Conservation (phyloP, 2,329 filamentous ascomycete genomes). For the Penicillium sp. region DNA sequence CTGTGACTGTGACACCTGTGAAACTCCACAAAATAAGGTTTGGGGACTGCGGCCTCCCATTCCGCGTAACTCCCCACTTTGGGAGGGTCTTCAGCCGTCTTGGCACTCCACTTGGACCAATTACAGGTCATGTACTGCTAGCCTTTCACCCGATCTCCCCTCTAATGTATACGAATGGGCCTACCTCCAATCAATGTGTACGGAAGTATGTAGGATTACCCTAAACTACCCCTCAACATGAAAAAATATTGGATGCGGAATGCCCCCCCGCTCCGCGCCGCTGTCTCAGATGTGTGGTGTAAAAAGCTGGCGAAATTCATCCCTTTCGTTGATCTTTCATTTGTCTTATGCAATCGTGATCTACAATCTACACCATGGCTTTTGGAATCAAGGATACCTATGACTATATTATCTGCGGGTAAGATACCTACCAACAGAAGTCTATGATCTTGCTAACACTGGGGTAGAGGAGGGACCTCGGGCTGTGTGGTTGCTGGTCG, state of each 20-base stretch:
- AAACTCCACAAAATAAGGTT: not conserved
- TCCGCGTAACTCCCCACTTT: not conserved
- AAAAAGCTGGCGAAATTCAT: not conserved
- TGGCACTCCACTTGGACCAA: not conserved
- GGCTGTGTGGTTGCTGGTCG: conserved; percentile 51
- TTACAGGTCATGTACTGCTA: not conserved
- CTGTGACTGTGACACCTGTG: too few relatives aligned
- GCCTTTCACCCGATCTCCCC: not conserved
- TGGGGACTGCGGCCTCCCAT: not conserved
- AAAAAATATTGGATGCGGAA: not conserved
- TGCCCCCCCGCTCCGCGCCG: not conserved
- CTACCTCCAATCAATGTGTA: not conserved
- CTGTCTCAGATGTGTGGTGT: not conserved
- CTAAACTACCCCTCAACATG: not conserved
- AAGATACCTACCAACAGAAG: not conserved
- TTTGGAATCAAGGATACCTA: conserved; percentile 14
- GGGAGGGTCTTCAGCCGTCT: not conserved
- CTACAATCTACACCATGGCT: conserved; percentile 13
- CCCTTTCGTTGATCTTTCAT: not conserved
- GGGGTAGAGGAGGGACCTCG: conserved; percentile 46
- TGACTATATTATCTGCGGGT: conserved; percentile 36
- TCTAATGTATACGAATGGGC: not conserved
- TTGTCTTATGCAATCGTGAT: not conserved
- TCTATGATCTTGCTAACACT: not conserved
- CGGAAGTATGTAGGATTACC: not conserved